Conservation (phyloP, 169 alveolate genomes). For the Cryptosporidium ryanae region DNA sequence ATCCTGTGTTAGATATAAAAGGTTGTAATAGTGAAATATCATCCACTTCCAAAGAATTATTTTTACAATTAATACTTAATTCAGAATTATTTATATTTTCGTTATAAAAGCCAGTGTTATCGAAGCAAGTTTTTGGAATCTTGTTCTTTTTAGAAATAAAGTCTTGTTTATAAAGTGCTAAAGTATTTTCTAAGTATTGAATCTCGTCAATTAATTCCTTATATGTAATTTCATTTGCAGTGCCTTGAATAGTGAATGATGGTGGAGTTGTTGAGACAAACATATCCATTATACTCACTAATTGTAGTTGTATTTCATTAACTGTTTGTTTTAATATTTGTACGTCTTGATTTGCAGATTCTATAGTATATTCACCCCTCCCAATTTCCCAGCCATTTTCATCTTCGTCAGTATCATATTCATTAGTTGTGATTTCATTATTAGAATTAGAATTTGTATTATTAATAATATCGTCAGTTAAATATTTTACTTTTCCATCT, state of each 20-base stretch:
- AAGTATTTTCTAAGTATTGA: slow-evolving; percentile 39
- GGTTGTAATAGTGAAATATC: slow-evolving; percentile 23
- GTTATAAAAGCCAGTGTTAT: neutral
- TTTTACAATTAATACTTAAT: neutral
- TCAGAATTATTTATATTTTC: neutral
- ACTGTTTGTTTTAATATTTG: slow-evolving; percentile 43
- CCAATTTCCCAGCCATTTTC: neutral
- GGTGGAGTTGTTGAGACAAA: slow-evolving; percentile 60
- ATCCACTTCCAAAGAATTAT: neutral
- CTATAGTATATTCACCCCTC: slow-evolving; percentile 15
- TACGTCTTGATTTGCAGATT: slow-evolving; percentile 25
- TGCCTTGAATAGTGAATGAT: slow-evolving; percentile 66
- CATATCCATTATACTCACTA: slow-evolving; percentile 61
- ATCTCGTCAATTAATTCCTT: slow-evolving; percentile 42
- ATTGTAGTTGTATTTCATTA: slow-evolving; percentile 43
- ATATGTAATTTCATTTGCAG: slow-evolving; percentile 55
- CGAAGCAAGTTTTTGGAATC: neutral
- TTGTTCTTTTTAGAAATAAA: slow-evolving; percentile 5
- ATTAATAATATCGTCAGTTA: neutral
- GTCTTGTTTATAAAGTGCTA: slow-evolving; percentile 14
- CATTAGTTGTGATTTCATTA: neutral
- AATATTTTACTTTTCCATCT: neutral
- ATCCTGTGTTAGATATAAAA: slow-evolving; percentile 33
- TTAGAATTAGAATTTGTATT: neutral
- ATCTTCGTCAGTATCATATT: slow-evolving; percentile 30